Percentiles rank a stretch among this genome's conserved stretches.
Conservation (phyloP, 2,329 filamentous ascomycete species). For the Botrytis squamosa region DNA sequence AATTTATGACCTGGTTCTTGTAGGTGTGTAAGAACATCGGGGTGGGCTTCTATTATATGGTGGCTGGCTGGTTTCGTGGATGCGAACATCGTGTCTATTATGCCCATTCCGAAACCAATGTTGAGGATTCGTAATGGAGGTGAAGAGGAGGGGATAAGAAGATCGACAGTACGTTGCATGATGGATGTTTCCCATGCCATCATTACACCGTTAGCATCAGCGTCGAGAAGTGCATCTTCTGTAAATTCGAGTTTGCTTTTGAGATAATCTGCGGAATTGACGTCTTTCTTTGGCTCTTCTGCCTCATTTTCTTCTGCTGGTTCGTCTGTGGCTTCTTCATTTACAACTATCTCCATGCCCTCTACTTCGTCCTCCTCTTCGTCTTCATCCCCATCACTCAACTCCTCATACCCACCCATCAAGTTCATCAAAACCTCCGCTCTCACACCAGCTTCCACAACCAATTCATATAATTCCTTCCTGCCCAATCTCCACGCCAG, state of each 20-base stretch:
- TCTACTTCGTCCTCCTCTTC: slow-evolving; percentile 43
- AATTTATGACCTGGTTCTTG: slow-evolving; percentile 44
- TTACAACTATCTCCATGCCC: slow-evolving; percentile 34
- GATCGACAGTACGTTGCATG: slow-evolving; percentile 73
- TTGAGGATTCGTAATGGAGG: slow-evolving; percentile 72
- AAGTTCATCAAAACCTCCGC: slow-evolving; percentile 84
- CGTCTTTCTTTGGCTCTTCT: slow-evolving; percentile 39
- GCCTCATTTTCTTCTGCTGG: slow-evolving; percentile 30
- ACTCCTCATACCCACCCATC: slow-evolving; percentile 75
- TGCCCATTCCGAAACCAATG: slow-evolving; percentile 89
- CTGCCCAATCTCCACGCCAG: slow-evolving; percentile 71
- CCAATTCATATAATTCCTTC: slow-evolving; percentile 71
- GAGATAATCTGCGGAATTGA: slow-evolving; percentile 68
- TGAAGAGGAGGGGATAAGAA: slow-evolving; percentile 53
- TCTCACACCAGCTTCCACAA: slow-evolving; percentile 85
- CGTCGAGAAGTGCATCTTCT: slow-evolving; percentile 67
- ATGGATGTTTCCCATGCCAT: slow-evolving; percentile 91
- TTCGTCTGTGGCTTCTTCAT: slow-evolving; percentile 29
- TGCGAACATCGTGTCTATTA: slow-evolving; percentile 76
- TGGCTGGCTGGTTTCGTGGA: slow-evolving; percentile 63
- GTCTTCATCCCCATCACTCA: slow-evolving; percentile 53
- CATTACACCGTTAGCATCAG: slow-evolving; percentile 81
- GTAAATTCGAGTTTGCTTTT: slow-evolving; percentile 64
- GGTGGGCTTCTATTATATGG: slow-evolving; percentile 85
- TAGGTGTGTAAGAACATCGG: slow-evolving; percentile 69